Evolutionary conservation across 768 basidiomycete species (phyloP), one percentile per base, ranked within the genome.

Genomic region (Clitopilus hobsonii): DNA sequence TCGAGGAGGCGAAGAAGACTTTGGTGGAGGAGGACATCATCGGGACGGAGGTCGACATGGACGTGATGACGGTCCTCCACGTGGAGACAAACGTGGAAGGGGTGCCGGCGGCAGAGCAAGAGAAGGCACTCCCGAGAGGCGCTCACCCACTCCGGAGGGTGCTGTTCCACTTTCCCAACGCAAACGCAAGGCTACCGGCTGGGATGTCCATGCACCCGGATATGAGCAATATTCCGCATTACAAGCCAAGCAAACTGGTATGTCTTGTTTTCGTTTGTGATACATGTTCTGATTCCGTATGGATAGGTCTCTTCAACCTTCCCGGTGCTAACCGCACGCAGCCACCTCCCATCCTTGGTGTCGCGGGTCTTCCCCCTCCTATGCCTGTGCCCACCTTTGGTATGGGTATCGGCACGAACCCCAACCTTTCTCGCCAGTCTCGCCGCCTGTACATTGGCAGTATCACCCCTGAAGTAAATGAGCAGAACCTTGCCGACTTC

Each of bases 201-300:
- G 97, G 97, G 94, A 99, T 70, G 88, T 97, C 20, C 89, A 94
- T 69, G 92, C 95, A 16, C 89, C 91, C 2, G 94, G 94, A 3
- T 98, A 97, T 60, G 96, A 98, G 65, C 90, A 91, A 61, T 92
- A 97, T 63, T 88, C 88, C 4, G 94, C 96, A 14, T 81, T 94
- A 78, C 94, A 98, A 68, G 97, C 97, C n/a, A 99, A 99, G 71
- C 89, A 94, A 74, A 98, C 95, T 38, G 97, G 96, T 93, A 60
- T 51, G 77, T 61, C 25, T 26, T 49, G 29, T 50, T 52, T 49
- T 23, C 27, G 14, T 55, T 51, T 38, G 27, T 58, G 20, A 51
- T 27, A 27, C 29, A 26, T 16, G n/a, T n/a, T 49, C 28, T 22
- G 18, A 25, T 55, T 25, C 23, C 53, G 38, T 65, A 52, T 58